phyloP scores from a whole-genome alignment of 2,329 filamentous ascomycete species.

The Phyllosticta citrichinensis region DNA sequence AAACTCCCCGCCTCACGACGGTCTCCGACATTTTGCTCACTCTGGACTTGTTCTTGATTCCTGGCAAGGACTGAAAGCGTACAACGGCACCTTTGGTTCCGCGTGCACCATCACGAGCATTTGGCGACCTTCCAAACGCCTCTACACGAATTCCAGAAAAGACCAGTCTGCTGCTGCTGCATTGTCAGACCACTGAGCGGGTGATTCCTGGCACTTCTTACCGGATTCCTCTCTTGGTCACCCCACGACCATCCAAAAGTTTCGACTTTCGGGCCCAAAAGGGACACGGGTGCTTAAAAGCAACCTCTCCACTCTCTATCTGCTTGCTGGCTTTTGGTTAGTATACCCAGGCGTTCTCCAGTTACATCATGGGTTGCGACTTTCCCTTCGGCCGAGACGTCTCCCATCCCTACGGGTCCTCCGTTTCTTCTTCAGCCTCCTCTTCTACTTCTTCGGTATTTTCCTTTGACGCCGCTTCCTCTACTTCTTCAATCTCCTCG shows the following conservation, averaged over 20 bases:
- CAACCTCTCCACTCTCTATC: slow-evolving; percentile 11
- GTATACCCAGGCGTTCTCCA: slow-evolving; percentile 10
- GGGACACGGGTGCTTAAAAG: slow-evolving; percentile 11
- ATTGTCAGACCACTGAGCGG: slow-evolving; percentile 24
- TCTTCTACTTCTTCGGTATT: slow-evolving; percentile 70
- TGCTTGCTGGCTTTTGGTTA: slow-evolving; percentile 9
- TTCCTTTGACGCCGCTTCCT: slow-evolving; percentile 55
- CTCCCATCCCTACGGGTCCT: slow-evolving; percentile 54
- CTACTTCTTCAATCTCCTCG: slow-evolving; percentile 43
- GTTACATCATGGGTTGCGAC: slow-evolving; percentile 29
- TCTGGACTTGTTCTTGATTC: slow-evolving; percentile 5
- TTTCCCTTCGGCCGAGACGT: slow-evolving; percentile 15
- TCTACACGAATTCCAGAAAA: slow-evolving; percentile 3
- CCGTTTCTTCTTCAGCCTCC: slow-evolving; percentile 64
- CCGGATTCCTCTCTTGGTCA: slow-evolving; percentile 29
- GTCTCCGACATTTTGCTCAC: slow-evolving; percentile 2
- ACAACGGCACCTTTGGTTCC: background rate
- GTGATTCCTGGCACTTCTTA: slow-evolving; percentile 29
- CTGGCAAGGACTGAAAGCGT: slow-evolving; percentile 10
- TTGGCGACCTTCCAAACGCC: slow-evolving; percentile 4
- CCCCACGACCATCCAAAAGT: slow-evolving; percentile 22
- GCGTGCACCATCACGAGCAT: slow-evolving; percentile 6
- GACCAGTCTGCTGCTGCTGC: slow-evolving; percentile 6
- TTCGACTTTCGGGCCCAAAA: slow-evolving; percentile 11
- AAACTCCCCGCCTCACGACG: background rate